Evolutionary conservation across 106 monocot species (phyloP), one percentile per base, ranked within the genome.

Genomic region (Xerophyta viscosa): DNA sequence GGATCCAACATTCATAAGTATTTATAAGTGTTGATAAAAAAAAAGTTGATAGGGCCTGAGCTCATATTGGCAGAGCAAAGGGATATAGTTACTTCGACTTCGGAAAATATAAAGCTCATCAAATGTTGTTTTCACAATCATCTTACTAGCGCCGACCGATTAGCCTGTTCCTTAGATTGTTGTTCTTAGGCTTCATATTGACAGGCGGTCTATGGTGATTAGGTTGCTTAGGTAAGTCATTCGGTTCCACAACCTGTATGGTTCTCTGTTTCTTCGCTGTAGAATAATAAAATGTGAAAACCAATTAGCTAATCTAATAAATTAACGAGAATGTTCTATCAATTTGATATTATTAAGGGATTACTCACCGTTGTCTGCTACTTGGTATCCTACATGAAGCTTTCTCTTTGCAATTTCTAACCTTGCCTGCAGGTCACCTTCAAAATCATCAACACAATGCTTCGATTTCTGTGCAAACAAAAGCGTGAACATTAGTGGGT

Each of bases 301-400:
- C n/a, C n/a, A n/a, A n/a, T n/a, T n/a, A n/a, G n/a, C n/a, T n/a
- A n/a, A n/a, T n/a, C n/a, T n/a, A n/a, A n/a, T n/a, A n/a, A n/a
- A n/a, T n/a, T n/a, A n/a, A n/a, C n/a, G n/a, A n/a, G n/a, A n/a
- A n/a, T n/a, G n/a, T n/a, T n/a, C n/a, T n/a, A n/a, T n/a, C n/a
- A n/a, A n/a, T n/a, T n/a, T n/a, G n/a, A n/a, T n/a, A n/a, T n/a
- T n/a, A n/a, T n/a, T n/a, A n/a, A n/a, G n/a, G n/a, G n/a, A n/a
- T n/a, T n/a, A 33, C 62, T 24, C 3, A 74, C 74, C 67, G 24
- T 66, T 67, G 6, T 74, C 67, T 6, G 61, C 74, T 62, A 56
- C 58, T 31, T 56, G 67, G 17, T 67, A 74, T 4, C 74, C 46
- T 30, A 67, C 67, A 20, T 57, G n/a, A n/a, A n/a, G n/a, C n/a